A percentile compares a stretch with the other conserved stretches of the same genome.
Evolutionary conservation across 2,329 filamentous ascomycete genomes (phyloP).

Genomic region (Lachnellula occidentalis): DNA sequence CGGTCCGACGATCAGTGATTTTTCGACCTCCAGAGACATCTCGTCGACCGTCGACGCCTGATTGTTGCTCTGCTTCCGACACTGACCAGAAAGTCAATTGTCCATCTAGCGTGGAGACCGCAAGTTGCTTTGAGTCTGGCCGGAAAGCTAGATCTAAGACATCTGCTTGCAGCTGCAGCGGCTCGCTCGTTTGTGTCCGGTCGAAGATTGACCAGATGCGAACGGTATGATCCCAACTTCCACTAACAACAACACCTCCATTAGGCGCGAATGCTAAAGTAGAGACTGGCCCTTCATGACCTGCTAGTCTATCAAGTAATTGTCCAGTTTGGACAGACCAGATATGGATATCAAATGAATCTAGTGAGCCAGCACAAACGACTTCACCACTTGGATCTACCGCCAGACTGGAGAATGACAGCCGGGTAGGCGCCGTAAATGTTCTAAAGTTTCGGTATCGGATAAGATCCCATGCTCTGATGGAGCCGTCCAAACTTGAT

Average conservation of each 20-base stretch:
- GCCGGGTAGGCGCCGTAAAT: conserved; percentile 84
- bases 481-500: conserved; percentile 86
- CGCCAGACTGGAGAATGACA: conserved; percentile 90
- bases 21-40: conserved; percentile 92
- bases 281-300: conserved; percentile 91
- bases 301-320: conserved; percentile 81
- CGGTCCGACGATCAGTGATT: conserved; percentile 79
- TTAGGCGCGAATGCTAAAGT: conserved; percentile 84
- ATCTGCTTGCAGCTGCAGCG: conserved; percentile 85
- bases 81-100: conserved; percentile 95
- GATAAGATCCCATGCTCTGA: conserved; percentile 93
- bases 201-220: conserved; percentile 95
- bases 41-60: conserved; percentile 80
- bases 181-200: conserved; percentile 90
- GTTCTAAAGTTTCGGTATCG: conserved; percentile 96
- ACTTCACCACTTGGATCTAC: conserved; percentile 98
- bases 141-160: conserved; percentile 81
- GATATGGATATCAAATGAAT: conserved; percentile 95
- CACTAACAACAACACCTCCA: conserved; percentile 76
- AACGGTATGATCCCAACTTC: conserved; percentile 95
- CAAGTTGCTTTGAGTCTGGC: conserved; percentile 85
- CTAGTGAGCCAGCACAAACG: conserved; percentile 87
- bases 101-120: conserved; percentile 87
- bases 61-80: conserved; percentile 77
- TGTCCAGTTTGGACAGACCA: conserved; percentile 99